These are phyloP conservation scores for Termitomyces bulborhizus DNA, from an alignment of 768 basidiomycete species.

Conservation along the genomic window DNA sequence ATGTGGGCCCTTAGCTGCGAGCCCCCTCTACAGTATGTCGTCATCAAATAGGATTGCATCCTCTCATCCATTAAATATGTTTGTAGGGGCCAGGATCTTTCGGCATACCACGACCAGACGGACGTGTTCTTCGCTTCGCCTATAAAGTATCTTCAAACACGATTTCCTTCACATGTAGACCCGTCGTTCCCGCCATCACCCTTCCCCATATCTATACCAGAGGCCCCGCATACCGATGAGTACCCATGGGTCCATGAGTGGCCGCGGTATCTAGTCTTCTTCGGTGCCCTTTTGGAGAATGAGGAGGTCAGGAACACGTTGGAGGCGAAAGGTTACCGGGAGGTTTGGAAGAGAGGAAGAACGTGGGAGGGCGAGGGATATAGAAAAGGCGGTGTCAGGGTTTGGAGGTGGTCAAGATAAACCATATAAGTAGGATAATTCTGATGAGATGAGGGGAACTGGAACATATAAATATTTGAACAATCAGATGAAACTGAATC, in stretches of 20 bases:
- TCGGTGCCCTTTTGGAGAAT: conserved; percentile 66
- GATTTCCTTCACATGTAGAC: conserved; percentile 65
- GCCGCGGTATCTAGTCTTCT: conserved; percentile 80
- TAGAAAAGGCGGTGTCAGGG: conserved; percentile 60
- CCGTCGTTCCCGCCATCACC: conserved; percentile 59
- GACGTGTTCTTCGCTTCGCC: conserved; percentile 77
- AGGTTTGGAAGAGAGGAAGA: conserved; percentile 59
- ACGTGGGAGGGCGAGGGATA: conserved; percentile 73
- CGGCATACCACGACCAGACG: conserved; percentile 73
- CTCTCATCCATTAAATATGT: conserved; percentile 6
- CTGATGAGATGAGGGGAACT: background rate
- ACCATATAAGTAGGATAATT: background rate
- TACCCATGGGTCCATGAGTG: conserved; percentile 66
- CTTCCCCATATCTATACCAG: conserved; percentile 45
- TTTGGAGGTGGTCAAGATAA: conserved; percentile 49
- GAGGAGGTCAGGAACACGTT: conserved; percentile 44
- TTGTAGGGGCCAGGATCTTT: conserved; percentile 41
- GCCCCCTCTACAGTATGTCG: conserved; percentile 76
- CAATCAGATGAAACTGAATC: background rate
- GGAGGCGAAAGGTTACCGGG: conserved; percentile 49
- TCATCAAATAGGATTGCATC: background rate
- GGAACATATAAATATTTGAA: background rate
- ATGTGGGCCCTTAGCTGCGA: conserved; percentile 92
- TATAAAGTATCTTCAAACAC: conserved; percentile 49
- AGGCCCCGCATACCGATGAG: conserved; percentile 23